phyloP scores from a whole-genome alignment of 495 filamentous ascomycete species.

The Haplographium delicatum region DNA sequence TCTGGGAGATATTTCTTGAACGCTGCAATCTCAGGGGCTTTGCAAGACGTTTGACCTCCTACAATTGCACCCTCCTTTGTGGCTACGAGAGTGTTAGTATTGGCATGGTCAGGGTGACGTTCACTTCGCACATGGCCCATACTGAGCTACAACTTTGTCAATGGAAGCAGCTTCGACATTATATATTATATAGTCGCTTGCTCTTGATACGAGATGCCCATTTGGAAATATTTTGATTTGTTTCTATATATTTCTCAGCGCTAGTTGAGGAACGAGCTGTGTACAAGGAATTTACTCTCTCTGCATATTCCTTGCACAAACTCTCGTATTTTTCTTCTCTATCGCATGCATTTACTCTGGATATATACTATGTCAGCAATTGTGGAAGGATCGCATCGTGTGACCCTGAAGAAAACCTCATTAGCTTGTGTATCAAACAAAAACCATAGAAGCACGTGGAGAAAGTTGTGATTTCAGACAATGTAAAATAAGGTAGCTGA shows the following conservation, averaged over 20 bases:
- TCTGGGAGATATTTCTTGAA: constrained; percentile 83
- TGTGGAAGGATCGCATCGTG: constrained; percentile 6
- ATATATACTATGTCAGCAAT: constrained; percentile 3
- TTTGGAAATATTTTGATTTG: constrained; percentile 78
- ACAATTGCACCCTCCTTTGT: constrained; percentile 92
- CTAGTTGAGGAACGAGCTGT: constrained; percentile 30
- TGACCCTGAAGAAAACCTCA: constrained; percentile 1
- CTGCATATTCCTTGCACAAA: constrained; percentile 70
- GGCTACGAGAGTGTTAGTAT: constrained; percentile 45
- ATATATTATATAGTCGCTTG: constrained; percentile 96
- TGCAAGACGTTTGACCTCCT: constrained; percentile 96
- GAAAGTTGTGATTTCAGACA: constrained; percentile 62
- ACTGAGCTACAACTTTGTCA: constrained; percentile 74
- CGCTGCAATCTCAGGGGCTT: constrained; percentile 90
- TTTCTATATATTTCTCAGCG: constrained; percentile 59
- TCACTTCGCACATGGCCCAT: constrained; percentile 77
- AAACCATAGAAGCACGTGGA: constrained; percentile 3
- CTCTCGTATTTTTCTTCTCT: constrained; percentile 74
- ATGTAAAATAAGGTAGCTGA: constrained; percentile 89
- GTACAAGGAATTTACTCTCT: constrained; percentile 49
- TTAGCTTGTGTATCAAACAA: constrained; percentile 17
- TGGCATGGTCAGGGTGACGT: constrained; percentile 14
- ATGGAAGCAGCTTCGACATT: constrained; percentile 92
- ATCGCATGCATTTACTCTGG: constrained; percentile 93
- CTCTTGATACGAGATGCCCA: constrained; percentile 90